Evolutionary conservation across 2,329 filamentous ascomycete species (phyloP).

Genomic region (Calonectria naviculata): DNA sequence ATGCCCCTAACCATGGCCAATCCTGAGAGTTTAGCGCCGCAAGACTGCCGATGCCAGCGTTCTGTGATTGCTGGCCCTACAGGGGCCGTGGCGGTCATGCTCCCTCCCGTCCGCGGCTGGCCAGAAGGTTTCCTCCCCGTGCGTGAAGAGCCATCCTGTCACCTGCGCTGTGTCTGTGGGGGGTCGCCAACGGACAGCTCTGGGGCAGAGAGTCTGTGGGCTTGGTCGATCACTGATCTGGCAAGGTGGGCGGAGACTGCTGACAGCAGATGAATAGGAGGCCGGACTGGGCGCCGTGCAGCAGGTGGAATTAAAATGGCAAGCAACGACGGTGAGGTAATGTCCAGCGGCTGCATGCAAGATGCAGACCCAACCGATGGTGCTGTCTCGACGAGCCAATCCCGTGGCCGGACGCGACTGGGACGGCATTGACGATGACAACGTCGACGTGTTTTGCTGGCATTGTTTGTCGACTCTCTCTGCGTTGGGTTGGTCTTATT

Average conservation of each 20-base stretch:
- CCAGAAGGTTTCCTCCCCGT: neutral
- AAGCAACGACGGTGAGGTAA: slow-evolving; percentile 16
- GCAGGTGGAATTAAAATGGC: slow-evolving; percentile 18
- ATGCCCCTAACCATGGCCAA: slow-evolving; percentile 32
- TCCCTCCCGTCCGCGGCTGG: slow-evolving; percentile 1
- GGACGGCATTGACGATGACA: slow-evolving; percentile 11
- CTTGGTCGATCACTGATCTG: slow-evolving; percentile 1
- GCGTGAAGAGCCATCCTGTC: neutral
- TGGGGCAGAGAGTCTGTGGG: neutral
- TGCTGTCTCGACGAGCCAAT: slow-evolving; percentile 15
- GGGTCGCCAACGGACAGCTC: neutral
- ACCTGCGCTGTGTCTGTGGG: neutral
- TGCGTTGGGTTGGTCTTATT: slow-evolving; percentile 6
- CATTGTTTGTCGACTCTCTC: neutral
- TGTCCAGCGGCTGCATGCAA: slow-evolving; percentile 10
- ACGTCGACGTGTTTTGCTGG: slow-evolving; percentile 18
- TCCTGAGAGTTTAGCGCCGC: slow-evolving; percentile 31
- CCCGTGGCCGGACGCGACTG: slow-evolving; percentile 7
- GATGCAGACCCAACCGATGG: slow-evolving; percentile 16
- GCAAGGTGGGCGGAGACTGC: slow-evolving; percentile 4
- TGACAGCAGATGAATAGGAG: slow-evolving; percentile 20
- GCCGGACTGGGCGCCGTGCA: slow-evolving; percentile 20
- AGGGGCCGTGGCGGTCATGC: neutral
- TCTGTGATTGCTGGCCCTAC: slow-evolving; percentile 27
- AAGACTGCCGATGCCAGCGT: slow-evolving; percentile 35